Conservation (phyloP, 1,284 basidiomycete species). For the Cutaneotrichosporon curvatum region DNA sequence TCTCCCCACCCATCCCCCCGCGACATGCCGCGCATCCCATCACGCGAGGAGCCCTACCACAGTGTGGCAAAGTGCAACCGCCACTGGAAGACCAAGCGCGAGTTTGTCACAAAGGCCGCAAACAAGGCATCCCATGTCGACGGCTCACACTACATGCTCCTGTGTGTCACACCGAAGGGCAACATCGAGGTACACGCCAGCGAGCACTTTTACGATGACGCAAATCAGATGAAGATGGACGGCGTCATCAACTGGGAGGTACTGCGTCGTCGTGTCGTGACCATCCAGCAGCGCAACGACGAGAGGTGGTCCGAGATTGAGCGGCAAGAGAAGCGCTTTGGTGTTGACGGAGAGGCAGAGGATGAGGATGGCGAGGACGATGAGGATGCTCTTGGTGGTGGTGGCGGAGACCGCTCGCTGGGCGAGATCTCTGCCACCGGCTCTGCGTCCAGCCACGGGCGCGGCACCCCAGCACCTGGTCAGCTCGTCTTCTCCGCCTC, state of each 20-base stretch:
- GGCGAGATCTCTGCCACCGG: slow-evolving; percentile 19
- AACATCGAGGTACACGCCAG: slow-evolving; percentile 52
- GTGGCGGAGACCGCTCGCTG: not conserved
- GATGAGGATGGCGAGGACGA: slow-evolving; percentile 21
- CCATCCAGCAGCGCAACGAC: slow-evolving; percentile 16
- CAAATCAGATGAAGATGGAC: slow-evolving; percentile 27
- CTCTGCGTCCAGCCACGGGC: slow-evolving; percentile 1
- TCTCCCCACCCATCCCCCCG: too few species aligned
- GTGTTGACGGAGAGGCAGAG: slow-evolving; percentile 28
- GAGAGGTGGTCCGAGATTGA: slow-evolving; percentile 29
- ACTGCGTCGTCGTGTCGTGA: slow-evolving; percentile 9
- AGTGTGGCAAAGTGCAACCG: slow-evolving; percentile 50
- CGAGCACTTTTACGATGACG: slow-evolving; percentile 35
- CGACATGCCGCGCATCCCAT: slow-evolving; percentile 51
- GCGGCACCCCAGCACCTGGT: slow-evolving; percentile 4
- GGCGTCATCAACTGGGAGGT: slow-evolving; percentile 31
- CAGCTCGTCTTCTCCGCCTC: slow-evolving; percentile 24
- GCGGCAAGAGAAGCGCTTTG: slow-evolving; percentile 31
- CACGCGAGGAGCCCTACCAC: slow-evolving; percentile 51
- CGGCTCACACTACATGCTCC: slow-evolving; percentile 52
- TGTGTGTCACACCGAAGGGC: slow-evolving; percentile 51
- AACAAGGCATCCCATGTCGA: slow-evolving; percentile 51
- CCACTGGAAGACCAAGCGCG: slow-evolving; percentile 53
- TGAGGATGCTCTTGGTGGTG: slow-evolving; percentile 13
- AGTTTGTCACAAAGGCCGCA: slow-evolving; percentile 50